Percentiles rank a stretch among this genome's conserved stretches.
These are phyloP conservation scores for Tolypocladium amazonense DNA, from an alignment of 2,329 filamentous ascomycete species.

Conservation along the genomic window DNA sequence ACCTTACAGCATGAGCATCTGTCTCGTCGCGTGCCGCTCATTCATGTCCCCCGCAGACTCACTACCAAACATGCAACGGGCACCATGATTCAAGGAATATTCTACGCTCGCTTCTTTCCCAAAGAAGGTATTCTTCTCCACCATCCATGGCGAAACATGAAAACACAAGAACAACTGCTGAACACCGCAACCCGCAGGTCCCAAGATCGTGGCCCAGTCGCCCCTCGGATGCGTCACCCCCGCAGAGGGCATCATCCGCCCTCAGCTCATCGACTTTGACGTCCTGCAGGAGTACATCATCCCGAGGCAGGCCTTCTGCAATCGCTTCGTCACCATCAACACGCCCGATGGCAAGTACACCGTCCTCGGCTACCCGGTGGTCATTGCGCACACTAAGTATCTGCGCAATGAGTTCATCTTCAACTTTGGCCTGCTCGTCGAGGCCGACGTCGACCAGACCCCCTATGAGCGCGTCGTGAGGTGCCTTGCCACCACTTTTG, in stretches of 20 bases:
- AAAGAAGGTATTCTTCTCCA: conserved; percentile 42
- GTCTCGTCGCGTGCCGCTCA: neutral
- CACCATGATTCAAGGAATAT: conserved; percentile 58
- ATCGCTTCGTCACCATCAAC: conserved; percentile 74
- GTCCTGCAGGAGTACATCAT: conserved; percentile 88
- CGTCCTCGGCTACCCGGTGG: conserved; percentile 81
- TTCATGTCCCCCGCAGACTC: neutral
- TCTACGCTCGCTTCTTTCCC: conserved; percentile 59
- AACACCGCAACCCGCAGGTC: conserved; percentile 29
- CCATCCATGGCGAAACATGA: neutral
- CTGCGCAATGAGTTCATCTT: conserved; percentile 95
- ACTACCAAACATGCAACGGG: neutral
- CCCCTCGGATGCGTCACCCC: conserved; percentile 51
- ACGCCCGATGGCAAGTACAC: conserved; percentile 60
- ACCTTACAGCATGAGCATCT: neutral
- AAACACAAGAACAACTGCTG: neutral
- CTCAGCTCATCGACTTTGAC: conserved; percentile 72
- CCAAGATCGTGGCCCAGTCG: conserved; percentile 52
- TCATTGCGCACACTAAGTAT: conserved; percentile 73
- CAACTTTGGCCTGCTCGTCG: conserved; percentile 84
- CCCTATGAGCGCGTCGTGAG: conserved; percentile 78
- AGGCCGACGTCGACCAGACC: conserved; percentile 54
- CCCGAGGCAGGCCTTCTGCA: conserved; percentile 88
- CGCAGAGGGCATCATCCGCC: conserved; percentile 21
- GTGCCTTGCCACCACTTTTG: conserved; percentile 75